A percentile compares a stretch with the other conserved stretches of the same genome.
These are phyloP conservation scores for Ogataea glucozyma DNA, from an alignment of 805 yeast species.

Conservation along the genomic window DNA sequence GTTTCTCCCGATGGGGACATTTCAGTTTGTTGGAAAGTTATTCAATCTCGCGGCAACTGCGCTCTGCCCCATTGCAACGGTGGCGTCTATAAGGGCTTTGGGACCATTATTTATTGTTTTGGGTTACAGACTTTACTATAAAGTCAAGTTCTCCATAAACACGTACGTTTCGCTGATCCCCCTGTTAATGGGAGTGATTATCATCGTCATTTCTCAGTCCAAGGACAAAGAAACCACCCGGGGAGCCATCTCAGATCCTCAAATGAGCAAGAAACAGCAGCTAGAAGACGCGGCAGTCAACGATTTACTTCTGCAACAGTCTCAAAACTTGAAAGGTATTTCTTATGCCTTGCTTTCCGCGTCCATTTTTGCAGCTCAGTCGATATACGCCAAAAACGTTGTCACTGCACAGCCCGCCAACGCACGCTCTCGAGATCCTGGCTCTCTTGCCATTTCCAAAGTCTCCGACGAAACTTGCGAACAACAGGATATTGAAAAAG, in stretches of 20 bases:
- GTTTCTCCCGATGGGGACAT: constrained; percentile 62
- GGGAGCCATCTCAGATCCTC: constrained; percentile 17
- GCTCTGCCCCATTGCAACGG: constrained; percentile 65
- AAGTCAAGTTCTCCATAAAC: constrained; percentile 48
- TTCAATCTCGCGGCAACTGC: constrained; percentile 66
- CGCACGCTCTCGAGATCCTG: constrained; percentile 14
- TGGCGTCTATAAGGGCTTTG: constrained; percentile 67
- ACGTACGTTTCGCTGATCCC: constrained; percentile 57
- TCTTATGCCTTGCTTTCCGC: constrained; percentile 67
- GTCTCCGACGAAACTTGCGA: neutral
- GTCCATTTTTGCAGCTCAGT: constrained; percentile 78
- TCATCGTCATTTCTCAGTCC: constrained; percentile 43
- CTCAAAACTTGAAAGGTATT: constrained; percentile 57
- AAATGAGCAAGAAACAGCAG: constrained; percentile 12
- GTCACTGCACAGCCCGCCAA: constrained; percentile 47
- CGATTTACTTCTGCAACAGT: constrained; percentile 9
- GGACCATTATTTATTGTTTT: constrained; percentile 62
- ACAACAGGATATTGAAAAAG: constrained; percentile 12
- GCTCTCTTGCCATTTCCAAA: constrained; percentile 18
- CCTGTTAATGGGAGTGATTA: constrained; percentile 51
- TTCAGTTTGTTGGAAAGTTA: constrained; percentile 65
- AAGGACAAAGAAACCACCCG: constrained; percentile 19
- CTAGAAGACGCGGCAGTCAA: constrained; percentile 8
- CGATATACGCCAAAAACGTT: constrained; percentile 82
- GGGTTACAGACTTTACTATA: constrained; percentile 53